These are phyloP conservation scores for Verticillium zaregamsianum DNA, from an alignment of 2,329 filamentous ascomycete species.

Conservation along the genomic window DNA sequence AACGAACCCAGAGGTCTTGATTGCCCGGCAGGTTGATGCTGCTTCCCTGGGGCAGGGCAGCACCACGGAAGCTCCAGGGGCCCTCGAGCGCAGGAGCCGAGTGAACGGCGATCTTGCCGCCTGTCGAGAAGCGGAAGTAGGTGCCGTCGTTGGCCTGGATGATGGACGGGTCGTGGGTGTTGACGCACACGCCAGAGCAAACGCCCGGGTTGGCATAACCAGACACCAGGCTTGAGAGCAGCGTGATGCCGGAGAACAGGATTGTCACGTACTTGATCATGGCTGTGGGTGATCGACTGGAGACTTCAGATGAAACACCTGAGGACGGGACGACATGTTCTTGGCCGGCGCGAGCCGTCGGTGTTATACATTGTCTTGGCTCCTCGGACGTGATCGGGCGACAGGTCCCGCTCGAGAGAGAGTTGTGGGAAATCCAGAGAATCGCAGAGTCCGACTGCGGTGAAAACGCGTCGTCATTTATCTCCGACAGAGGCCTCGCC, in stretches of 20 bases:
- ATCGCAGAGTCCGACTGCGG: no score
- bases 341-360: no score
- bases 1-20: slow-evolving; percentile 36
- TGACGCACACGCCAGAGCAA: slow-evolving; percentile 31
- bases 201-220: slow-evolving; percentile 26
- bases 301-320: background rate
- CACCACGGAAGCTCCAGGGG: slow-evolving; percentile 37
- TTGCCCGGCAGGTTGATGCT: slow-evolving; percentile 34
- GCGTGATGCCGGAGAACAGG: background rate
- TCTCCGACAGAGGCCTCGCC: background rate
- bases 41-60: slow-evolving; percentile 31
- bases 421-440: no score
- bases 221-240: background rate
- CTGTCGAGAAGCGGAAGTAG: slow-evolving; percentile 40
- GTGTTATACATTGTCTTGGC: no score
- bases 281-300: background rate
- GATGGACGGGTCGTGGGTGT: slow-evolving; percentile 33
- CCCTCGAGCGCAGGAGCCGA: slow-evolving; percentile 31
- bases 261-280: background rate
- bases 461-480: background rate
- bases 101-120: slow-evolving; percentile 33
- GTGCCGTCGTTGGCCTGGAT: slow-evolving; percentile 33
- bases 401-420: no score
- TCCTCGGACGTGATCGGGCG: no score
- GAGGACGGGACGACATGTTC: background rate